Evolutionary conservation across 2,329 filamentous ascomycete species (phyloP).

Genomic region (Diplodia scrobiculata): DNA sequence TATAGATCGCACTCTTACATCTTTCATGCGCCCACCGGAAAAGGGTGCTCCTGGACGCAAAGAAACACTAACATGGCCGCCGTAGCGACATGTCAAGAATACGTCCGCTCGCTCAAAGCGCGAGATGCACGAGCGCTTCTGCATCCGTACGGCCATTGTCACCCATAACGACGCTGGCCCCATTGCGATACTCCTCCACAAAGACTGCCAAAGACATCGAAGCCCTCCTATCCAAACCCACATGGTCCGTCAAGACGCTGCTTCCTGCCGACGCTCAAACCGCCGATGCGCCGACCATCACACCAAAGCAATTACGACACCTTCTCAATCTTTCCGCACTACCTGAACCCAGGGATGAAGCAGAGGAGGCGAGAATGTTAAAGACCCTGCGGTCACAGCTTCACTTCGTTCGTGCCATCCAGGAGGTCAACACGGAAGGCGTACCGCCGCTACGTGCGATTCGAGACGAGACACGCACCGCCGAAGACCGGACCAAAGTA

Average conservation of each 20-base stretch:
- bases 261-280: conserved; percentile 54
- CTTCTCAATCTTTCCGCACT: conserved; percentile 88
- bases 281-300: conserved; percentile 52
- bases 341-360: conserved; percentile 64
- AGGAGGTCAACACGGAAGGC: conserved; percentile 71
- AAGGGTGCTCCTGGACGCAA: background rate
- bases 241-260: conserved; percentile 81
- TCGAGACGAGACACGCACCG: conserved; percentile 71
- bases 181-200: conserved; percentile 1
- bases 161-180: background rate
- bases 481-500: conserved; percentile 60
- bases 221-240: conserved; percentile 64
- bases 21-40: background rate
- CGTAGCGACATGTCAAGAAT: conserved; percentile 4
- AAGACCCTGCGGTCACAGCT: conserved; percentile 77
- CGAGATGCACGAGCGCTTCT: background rate
- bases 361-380: conserved; percentile 71
- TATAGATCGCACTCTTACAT: background rate
- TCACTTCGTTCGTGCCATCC: conserved; percentile 85
- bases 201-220: conserved; percentile 38
- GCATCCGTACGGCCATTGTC: background rate
- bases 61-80: background rate
- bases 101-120: background rate
- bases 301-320: conserved; percentile 71
- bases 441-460: conserved; percentile 76